Conservation (phyloP, 495 filamentous ascomycete species). For the Pyrenula massariospora region DNA sequence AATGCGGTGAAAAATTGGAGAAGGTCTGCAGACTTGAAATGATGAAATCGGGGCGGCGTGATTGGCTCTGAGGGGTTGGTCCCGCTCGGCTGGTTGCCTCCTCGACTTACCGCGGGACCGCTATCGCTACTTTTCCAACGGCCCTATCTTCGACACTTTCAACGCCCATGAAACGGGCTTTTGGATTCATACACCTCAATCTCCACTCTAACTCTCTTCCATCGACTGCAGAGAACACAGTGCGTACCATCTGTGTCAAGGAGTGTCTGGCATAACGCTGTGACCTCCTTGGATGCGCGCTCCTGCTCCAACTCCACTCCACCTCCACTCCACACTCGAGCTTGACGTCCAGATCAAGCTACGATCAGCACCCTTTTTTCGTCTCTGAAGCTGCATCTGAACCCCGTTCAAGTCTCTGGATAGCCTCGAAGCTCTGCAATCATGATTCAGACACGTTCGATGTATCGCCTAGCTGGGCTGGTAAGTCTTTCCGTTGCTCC, state of each 20-base stretch:
- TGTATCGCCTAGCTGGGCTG: constrained; percentile 45
- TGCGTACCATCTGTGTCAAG: background rate
- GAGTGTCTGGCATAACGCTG: no score
- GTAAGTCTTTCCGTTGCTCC: constrained; percentile 25
- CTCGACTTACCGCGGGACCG: background rate
- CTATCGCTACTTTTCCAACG: background rate
- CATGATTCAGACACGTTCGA: constrained; percentile 43
- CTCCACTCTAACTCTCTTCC: background rate
- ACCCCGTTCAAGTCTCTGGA: constrained; percentile 11
- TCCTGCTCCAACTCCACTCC: constrained; percentile 25
- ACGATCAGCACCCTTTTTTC: constrained; percentile 1
- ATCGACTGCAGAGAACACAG: background rate
- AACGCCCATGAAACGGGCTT: no score
- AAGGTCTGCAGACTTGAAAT: background rate
- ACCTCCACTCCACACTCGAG: constrained; percentile 13
- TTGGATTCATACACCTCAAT: background rate
- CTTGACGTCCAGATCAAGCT: constrained; percentile 1
- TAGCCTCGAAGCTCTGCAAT: constrained; percentile 29
- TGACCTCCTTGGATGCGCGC: constrained; percentile 12
- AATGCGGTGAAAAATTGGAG: background rate
- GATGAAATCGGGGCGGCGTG: background rate
- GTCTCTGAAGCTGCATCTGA: background rate
- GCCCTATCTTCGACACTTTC: background rate
- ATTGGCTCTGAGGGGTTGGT: background rate
- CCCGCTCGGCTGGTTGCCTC: background rate